These are phyloP conservation scores for Tulasnella sp. DNA, from an alignment of 768 basidiomycete species.

Conservation along the genomic window DNA sequence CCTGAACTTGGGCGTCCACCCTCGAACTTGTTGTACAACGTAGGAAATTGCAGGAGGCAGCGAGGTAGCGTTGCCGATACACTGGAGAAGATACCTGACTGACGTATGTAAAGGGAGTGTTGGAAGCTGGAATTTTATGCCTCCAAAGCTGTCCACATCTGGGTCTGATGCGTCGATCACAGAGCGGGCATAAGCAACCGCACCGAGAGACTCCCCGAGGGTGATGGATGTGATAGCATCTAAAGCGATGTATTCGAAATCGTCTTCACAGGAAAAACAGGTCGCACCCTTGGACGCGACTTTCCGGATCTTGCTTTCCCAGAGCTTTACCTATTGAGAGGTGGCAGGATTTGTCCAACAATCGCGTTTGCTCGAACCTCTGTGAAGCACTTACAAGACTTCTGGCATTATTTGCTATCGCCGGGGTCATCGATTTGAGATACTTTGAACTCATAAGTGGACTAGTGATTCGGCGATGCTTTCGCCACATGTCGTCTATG, in stretches of 20 bases:
- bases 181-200: background rate
- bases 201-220: background rate
- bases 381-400: background rate
- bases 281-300: background rate
- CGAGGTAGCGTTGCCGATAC: background rate
- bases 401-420: background rate
- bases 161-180: background rate
- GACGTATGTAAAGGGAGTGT: background rate
- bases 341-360: background rate
- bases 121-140: background rate
- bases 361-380: background rate
- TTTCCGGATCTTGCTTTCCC: background rate
- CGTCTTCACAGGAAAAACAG: constrained; percentile 3
- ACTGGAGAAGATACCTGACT: background rate
- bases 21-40: background rate
- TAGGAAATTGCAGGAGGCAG: background rate
- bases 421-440: constrained; percentile 1
- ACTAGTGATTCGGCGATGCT: background rate
- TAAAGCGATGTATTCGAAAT: background rate
- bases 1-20: background rate
- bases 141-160: background rate
- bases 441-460: background rate
- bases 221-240: background rate
- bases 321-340: background rate
- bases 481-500: background rate